phyloP scores from a whole-genome alignment of 2,329 filamentous ascomycete species.

The Fusarium heterosporum region DNA sequence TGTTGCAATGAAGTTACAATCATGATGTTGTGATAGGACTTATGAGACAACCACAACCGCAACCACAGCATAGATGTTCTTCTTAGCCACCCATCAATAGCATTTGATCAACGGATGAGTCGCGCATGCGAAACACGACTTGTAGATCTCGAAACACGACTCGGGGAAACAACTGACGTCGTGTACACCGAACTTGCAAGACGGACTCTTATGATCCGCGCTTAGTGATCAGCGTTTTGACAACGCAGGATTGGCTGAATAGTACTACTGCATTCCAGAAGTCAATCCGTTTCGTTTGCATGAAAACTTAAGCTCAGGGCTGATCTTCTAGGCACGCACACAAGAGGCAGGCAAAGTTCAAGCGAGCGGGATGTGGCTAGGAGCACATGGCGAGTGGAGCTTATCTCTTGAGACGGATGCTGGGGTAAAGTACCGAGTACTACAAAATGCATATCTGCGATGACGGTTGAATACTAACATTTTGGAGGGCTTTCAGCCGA shows the following conservation, averaged over 20 bases:
- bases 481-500: slow-evolving; percentile 12
- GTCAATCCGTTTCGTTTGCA: neutral
- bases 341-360: slow-evolving; percentile 16
- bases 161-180: slow-evolving; percentile 26
- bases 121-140: slow-evolving; percentile 9
- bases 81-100: neutral
- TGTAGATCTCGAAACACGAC: slow-evolving; percentile 30
- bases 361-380: slow-evolving; percentile 1
- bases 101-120: slow-evolving; percentile 10
- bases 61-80: neutral
- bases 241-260: slow-evolving; percentile 14
- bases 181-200: slow-evolving; percentile 9
- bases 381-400: slow-evolving; percentile 40
- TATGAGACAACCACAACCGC: neutral
- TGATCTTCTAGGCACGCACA: slow-evolving; percentile 1
- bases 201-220: slow-evolving; percentile 27
- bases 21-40: slow-evolving; percentile 6
- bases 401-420: slow-evolving; percentile 5
- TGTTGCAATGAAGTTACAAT: slow-evolving; percentile 10
- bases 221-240: slow-evolving; percentile 22
- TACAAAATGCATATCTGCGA: neutral
- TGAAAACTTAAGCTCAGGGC: slow-evolving; percentile 13
- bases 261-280: slow-evolving; percentile 31
- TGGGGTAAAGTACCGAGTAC: slow-evolving; percentile 2
- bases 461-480: neutral